Evolutionary conservation across 306 rosid species (phyloP).

Genomic region (Corylus heterophylla): DNA sequence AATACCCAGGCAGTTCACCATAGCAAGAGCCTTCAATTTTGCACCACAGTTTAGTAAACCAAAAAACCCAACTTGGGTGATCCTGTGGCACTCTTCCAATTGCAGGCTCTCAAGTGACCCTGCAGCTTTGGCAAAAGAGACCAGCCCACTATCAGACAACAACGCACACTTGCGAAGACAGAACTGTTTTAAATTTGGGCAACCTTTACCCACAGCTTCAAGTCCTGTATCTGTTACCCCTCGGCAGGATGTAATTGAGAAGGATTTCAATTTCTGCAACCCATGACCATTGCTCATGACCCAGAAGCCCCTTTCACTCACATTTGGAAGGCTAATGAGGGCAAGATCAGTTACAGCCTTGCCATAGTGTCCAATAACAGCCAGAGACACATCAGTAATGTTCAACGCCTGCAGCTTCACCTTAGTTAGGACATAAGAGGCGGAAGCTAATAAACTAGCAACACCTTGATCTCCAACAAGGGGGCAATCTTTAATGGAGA

Average conservation of each 20-base stretch:
- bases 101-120: slow-evolving; percentile 72
- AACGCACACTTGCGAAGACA: slow-evolving; percentile 58
- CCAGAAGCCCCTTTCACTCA: slow-evolving; percentile 91
- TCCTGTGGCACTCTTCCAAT: slow-evolving; percentile 90
- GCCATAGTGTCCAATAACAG: slow-evolving; percentile 91
- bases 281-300: slow-evolving; percentile 86
- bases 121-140: slow-evolving; percentile 66
- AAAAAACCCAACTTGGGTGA: slow-evolving; percentile 77
- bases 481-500: slow-evolving; percentile 62
- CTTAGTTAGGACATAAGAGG: slow-evolving; percentile 54
- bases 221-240: slow-evolving; percentile 80
- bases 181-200: slow-evolving; percentile 79
- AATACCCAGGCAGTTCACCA: slow-evolving; percentile 77
- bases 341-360: slow-evolving; percentile 62
- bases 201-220: slow-evolving; percentile 76
- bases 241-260: slow-evolving; percentile 62
- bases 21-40: slow-evolving; percentile 65
- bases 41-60: slow-evolving; percentile 65
- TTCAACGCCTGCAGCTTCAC: slow-evolving; percentile 74
- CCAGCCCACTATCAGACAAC: slow-evolving; percentile 76
- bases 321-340: slow-evolving; percentile 59
- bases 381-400: slow-evolving; percentile 82
- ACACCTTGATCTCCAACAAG: slow-evolving; percentile 81
- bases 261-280: slow-evolving; percentile 72
- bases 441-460: slow-evolving; percentile 58